Percentiles rank a stretch among this genome's conserved stretches.
These are phyloP conservation scores for Colletotrichum costaricense DNA, from an alignment of 2,329 filamentous ascomycete genomes.

Conservation along the genomic window DNA sequence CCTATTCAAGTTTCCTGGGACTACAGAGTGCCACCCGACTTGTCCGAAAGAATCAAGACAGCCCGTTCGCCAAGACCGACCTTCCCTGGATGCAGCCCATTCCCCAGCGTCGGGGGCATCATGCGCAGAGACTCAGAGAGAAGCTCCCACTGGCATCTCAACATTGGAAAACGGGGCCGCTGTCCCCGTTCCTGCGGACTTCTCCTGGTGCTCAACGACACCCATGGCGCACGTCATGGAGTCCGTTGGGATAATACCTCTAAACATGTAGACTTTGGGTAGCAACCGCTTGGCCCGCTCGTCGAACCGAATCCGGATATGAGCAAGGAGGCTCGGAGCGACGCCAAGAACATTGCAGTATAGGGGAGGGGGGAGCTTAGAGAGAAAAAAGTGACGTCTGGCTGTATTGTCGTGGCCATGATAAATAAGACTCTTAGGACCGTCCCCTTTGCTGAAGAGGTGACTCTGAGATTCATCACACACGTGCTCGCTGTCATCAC, in stretches of 20 bases:
- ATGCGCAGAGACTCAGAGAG: not conserved
- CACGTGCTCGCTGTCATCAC: conserved; percentile 5
- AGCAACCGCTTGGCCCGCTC: conserved; percentile 13
- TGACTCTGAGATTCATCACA: not conserved
- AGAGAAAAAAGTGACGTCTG: not conserved
- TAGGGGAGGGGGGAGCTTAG: conserved; percentile 3
- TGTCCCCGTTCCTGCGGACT: not conserved
- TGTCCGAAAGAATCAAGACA: conserved; percentile 14
- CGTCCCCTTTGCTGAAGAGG: not conserved
- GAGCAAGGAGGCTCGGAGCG: conserved; percentile 1
- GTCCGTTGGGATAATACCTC: not conserved
- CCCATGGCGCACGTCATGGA: conserved; percentile 35
- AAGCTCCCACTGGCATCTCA: not conserved
- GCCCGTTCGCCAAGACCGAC: conserved; percentile 18
- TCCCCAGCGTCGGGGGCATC: not conserved
- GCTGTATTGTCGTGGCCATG: not conserved
- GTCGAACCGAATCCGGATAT: conserved; percentile 16
- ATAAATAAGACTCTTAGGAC: conserved; percentile 28
- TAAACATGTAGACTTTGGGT: not conserved
- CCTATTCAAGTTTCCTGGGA: conserved; percentile 11
- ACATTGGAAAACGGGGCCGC: conserved; percentile 9
- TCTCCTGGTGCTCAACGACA: not conserved
- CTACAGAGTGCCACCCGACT: conserved; percentile 16
- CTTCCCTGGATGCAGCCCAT: conserved; percentile 6
- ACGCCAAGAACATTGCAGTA: not conserved